Percentiles rank a stretch among this genome's conserved stretches.
These are phyloP conservation scores for Asterophora lycoperdoides DNA, from an alignment of 768 basidiomycete genomes.

Conservation along the genomic window DNA sequence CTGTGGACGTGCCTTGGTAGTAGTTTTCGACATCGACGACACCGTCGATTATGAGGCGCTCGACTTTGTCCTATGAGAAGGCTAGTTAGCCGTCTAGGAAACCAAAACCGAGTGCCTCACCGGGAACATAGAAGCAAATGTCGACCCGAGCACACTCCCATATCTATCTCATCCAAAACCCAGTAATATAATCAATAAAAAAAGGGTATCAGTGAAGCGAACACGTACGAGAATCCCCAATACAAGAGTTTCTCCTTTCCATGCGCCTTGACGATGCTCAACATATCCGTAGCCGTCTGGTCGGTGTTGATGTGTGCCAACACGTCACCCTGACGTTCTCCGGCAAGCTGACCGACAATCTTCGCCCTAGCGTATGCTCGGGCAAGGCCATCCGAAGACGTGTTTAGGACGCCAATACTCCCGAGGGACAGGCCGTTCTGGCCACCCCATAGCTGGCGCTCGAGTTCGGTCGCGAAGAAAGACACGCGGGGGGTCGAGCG, in stretches of 20 bases:
- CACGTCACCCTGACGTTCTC: constrained; percentile 24
- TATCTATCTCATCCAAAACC: constrained; percentile 13
- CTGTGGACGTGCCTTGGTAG: constrained; percentile 27
- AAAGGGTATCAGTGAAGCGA: neutral
- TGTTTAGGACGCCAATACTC: constrained; percentile 17
- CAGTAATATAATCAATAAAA: neutral
- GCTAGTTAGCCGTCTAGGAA: neutral
- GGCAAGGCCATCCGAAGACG: constrained; percentile 22
- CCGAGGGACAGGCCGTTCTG: neutral
- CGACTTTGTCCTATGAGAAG: constrained; percentile 31
- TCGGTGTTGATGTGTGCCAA: constrained; percentile 34
- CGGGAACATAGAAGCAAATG: constrained; percentile 27
- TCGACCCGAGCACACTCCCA: constrained; percentile 25
- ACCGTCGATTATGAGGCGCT: constrained; percentile 36
- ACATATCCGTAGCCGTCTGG: constrained; percentile 36
- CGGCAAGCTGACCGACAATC: constrained; percentile 29
- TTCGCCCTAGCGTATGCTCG: constrained; percentile 29
- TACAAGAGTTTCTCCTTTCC: constrained; percentile 30
- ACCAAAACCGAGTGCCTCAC: constrained; percentile 9
- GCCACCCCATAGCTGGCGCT: constrained; percentile 26
- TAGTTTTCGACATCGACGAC: constrained; percentile 39
- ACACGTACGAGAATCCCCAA: constrained; percentile 27
- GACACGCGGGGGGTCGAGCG: constrained; percentile 31
- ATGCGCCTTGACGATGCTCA: constrained; percentile 29
- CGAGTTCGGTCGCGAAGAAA: constrained; percentile 32